Evolutionary conservation across 805 yeast genomes (phyloP), one percentile per base, ranked within the genome.

Genomic region (Ogataea minuta): DNA sequence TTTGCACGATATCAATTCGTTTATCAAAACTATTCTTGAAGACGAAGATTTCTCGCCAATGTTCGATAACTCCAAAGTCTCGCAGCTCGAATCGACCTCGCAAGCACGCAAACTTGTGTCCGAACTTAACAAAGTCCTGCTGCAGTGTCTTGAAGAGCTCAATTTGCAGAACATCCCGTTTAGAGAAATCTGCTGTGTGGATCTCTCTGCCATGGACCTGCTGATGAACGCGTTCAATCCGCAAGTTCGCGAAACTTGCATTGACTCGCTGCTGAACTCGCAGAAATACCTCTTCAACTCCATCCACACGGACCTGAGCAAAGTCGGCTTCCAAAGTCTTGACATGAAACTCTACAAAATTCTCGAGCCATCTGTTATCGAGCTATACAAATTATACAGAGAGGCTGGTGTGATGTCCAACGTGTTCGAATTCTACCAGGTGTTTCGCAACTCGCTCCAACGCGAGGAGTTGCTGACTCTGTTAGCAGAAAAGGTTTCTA

Each of bases 371-470:
- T 50, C 56, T 4, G 40, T 79, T 6, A 65, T 76, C 21, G 76
- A 73, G 34, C 57, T 89, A 38, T 89, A 77, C 62, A 73, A 76
- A 33, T 67, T 86, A 11, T 83, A 81, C 57, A 75, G 93, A 43
- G 96, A 89, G 50, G 90, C 96, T 0, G 84, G 85, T 16, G 68
- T 79, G 3, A 64, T 71, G 21, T 71, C 62, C 26, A 64, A 64
- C 37, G 49, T 64, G 16, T 62, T 52, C 40, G 67, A 64, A 40
- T 61, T 64, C 36, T 64, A 58, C 44, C 48, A 48, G 23, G 66
- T 59, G n/a, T 65, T 56, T 49, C 55, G 56, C 52, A 75, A 70
- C 41, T 49, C 52, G 14, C 34, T 55, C 12, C 44, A 44, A 25
- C 47, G 41, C n/a, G 34, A 39, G 9, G 37, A 47, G 26, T 26